A percentile compares a stretch with the other conserved stretches of the same genome.
Conservation (phyloP, 164 flowering plant genomes). For the Litsea cubeba region DNA sequence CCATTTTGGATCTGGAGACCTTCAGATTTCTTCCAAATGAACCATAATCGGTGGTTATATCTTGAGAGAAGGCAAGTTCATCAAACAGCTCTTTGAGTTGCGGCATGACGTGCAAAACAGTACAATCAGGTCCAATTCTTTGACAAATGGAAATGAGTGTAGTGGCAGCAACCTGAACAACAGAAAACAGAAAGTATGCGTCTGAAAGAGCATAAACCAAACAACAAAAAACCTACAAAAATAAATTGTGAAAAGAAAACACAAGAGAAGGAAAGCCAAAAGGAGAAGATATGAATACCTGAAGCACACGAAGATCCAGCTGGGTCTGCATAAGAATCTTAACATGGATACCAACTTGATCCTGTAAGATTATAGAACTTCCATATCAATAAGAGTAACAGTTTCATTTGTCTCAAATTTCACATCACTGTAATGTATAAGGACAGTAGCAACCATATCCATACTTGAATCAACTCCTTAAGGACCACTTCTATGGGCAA, state of each 20-base stretch:
- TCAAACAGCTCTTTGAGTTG: constrained; percentile 83
- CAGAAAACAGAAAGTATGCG: background rate
- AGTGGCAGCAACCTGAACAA: constrained; percentile 76
- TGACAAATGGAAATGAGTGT: constrained; percentile 67
- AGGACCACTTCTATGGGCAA: constrained; percentile 59
- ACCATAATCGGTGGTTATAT: constrained; percentile 28
- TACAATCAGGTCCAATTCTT: constrained; percentile 78
- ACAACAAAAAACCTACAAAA: background rate
- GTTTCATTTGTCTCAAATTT: background rate
- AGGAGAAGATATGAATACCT: constrained; percentile 39
- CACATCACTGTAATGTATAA: background rate
- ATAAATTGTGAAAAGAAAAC: background rate
- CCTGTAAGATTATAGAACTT: constrained; percentile 42
- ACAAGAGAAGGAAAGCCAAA: background rate
- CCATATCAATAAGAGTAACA: constrained; percentile 9
- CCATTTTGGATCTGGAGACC: constrained; percentile 33
- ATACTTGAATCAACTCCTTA: constrained; percentile 80
- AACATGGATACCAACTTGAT: constrained; percentile 50
- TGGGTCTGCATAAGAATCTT: constrained; percentile 56
- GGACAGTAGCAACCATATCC: constrained; percentile 1
- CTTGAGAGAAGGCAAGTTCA: constrained; percentile 87
- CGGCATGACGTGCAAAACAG: constrained; percentile 74
- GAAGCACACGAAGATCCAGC: constrained; percentile 62
- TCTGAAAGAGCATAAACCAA: background rate
- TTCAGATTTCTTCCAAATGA: constrained; percentile 35